These are phyloP conservation scores for Hypoxylon crocopeplum DNA, from an alignment of 495 filamentous ascomycete species.

Conservation along the genomic window DNA sequence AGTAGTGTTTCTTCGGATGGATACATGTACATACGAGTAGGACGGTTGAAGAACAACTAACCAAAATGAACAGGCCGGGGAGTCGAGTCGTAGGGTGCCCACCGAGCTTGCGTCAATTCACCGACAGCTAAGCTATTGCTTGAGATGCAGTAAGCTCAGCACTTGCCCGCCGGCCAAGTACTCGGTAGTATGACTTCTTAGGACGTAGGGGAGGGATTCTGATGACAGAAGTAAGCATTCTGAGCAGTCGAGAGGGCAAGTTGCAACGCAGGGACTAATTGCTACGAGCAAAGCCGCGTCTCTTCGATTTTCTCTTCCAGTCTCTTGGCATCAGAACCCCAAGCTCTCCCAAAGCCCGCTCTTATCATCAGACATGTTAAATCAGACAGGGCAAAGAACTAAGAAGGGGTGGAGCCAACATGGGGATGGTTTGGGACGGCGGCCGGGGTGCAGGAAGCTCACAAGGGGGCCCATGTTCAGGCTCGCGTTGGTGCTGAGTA, in stretches of 20 bases:
- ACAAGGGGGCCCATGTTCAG: slow-evolving; percentile 37
- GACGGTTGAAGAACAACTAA: slow-evolving; percentile 18
- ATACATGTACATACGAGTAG: slow-evolving; percentile 34
- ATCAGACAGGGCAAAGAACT: slow-evolving; percentile 31
- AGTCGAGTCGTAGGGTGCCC: slow-evolving; percentile 38
- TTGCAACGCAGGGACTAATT: slow-evolving; percentile 15
- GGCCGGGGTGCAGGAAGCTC: slow-evolving; percentile 41
- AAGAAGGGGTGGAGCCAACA: slow-evolving; percentile 39
- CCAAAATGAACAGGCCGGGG: slow-evolving; percentile 22
- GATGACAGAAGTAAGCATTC: slow-evolving; percentile 33
- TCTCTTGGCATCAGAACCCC: slow-evolving; percentile 34
- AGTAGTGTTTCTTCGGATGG: slow-evolving; percentile 31
- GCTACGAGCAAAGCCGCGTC: slow-evolving; percentile 29
- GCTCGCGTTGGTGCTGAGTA: slow-evolving; percentile 33
- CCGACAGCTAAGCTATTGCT: slow-evolving; percentile 35
- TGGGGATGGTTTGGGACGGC: slow-evolving; percentile 41
- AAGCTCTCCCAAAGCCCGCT: slow-evolving; percentile 39
- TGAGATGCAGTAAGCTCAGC: slow-evolving; percentile 39
- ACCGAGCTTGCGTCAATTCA: slow-evolving; percentile 36
- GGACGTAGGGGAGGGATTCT: slow-evolving; percentile 19
- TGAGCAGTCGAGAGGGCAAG: slow-evolving; percentile 18
- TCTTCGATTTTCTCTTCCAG: slow-evolving; percentile 31
- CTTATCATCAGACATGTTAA: slow-evolving; percentile 41
- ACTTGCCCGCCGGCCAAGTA: slow-evolving; percentile 30
- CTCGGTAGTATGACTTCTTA: slow-evolving; percentile 20